Percentiles rank a stretch among this genome's conserved stretches.
Conservation (phyloP, 768 basidiomycete genomes). For the Hygrophoropsis aurantiaca region DNA sequence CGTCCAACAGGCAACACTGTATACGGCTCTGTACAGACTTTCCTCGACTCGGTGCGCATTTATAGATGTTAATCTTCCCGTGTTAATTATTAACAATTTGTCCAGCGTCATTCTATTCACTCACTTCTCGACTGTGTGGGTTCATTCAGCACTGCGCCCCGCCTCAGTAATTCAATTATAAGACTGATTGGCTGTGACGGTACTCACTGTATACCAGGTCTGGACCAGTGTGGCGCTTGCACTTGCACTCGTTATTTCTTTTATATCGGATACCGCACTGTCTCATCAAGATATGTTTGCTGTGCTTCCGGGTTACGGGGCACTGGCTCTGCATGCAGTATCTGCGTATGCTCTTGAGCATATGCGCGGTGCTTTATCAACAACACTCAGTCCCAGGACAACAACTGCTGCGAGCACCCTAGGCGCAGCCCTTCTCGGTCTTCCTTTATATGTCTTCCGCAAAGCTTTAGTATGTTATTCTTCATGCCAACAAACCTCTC, state of each 20-base stretch:
- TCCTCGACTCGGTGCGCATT: conserved; percentile 62
- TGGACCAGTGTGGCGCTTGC: conserved; percentile 48
- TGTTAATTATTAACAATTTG: conserved; percentile 1
- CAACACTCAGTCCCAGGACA: conserved; percentile 56
- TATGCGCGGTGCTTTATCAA: conserved; percentile 55
- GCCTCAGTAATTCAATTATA: conserved; percentile 40
- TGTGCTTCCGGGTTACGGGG: conserved; percentile 64
- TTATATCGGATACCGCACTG: conserved; percentile 53
- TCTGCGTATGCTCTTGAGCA: conserved; percentile 64
- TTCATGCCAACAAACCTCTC: background rate
- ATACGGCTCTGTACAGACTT: conserved; percentile 67
- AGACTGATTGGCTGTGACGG: background rate
- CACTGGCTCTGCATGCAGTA: conserved; percentile 57
- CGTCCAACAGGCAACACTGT: conserved; percentile 64
- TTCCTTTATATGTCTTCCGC: conserved; percentile 65
- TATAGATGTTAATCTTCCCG: background rate
- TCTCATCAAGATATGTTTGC: conserved; percentile 37
- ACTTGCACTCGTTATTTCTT: conserved; percentile 51
- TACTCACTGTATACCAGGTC: conserved; percentile 35
- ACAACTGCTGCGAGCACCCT: conserved; percentile 56
- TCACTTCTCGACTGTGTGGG: conserved; percentile 71
- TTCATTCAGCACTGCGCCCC: conserved; percentile 49
- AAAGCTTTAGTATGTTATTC: conserved; percentile 50
- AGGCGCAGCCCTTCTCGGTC: conserved; percentile 61
- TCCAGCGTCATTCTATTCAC: conserved; percentile 66